Conservation (phyloP, 345 rosid species). For the Nephelium lappaceum region DNA sequence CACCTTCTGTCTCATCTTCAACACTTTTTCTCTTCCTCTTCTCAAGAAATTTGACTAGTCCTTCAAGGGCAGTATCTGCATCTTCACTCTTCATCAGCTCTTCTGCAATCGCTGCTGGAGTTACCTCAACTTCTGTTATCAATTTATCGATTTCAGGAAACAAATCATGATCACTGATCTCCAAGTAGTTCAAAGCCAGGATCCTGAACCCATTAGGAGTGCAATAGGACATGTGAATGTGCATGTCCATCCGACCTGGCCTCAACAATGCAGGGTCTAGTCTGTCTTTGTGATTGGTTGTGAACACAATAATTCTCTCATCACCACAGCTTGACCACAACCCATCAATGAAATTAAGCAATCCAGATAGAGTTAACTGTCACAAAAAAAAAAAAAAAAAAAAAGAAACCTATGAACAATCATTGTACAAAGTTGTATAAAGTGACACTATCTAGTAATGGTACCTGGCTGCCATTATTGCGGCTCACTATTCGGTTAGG, state of each 20-base stretch:
- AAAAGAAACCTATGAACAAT: slow-evolving; percentile 12
- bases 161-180: slow-evolving; percentile 26
- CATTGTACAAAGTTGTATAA: slow-evolving; percentile 28
- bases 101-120: slow-evolving; percentile 55
- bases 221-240: slow-evolving; percentile 70
- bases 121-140: slow-evolving; percentile 31
- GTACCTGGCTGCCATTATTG: slow-evolving; percentile 6
- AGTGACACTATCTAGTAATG: slow-evolving; percentile 4
- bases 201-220: slow-evolving; percentile 31
- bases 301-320: slow-evolving; percentile 29
- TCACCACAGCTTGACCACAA: slow-evolving; percentile 37
- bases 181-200: slow-evolving; percentile 48
- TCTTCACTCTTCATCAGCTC: slow-evolving; percentile 46
- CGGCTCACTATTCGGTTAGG: neutral
- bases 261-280: slow-evolving; percentile 63
- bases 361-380: slow-evolving; percentile 30
- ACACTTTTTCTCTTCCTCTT: slow-evolving; percentile 2
- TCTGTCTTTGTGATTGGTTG: slow-evolving; percentile 30
- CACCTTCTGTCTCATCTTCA: neutral
- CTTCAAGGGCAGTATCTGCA: slow-evolving; percentile 22
- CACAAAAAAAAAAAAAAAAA: neutral
- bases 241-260: slow-evolving; percentile 80
- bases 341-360: slow-evolving; percentile 32
- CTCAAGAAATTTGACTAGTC: slow-evolving; percentile 22
- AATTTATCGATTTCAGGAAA: slow-evolving; percentile 37